phyloP scores from a whole-genome alignment of 2,329 filamentous ascomycete species.

The Phialophora tarda region DNA sequence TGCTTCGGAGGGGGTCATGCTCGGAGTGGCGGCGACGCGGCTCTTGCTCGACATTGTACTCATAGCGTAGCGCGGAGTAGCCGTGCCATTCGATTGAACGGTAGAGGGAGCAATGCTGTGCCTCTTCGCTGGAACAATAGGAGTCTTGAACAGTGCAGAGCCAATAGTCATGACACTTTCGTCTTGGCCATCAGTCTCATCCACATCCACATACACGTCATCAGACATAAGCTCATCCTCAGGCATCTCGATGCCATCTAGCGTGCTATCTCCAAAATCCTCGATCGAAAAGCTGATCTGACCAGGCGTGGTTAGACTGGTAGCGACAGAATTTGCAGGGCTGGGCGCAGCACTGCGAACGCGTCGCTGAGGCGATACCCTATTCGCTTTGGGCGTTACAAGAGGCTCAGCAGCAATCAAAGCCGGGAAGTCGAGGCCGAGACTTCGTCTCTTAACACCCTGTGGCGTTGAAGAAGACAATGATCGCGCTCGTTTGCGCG shows the following conservation, averaged over 20 bases:
- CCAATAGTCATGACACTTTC: conserved; percentile 33
- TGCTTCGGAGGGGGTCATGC: conserved; percentile 20
- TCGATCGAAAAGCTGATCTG: conserved; percentile 37
- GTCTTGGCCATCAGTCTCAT: conserved; percentile 17
- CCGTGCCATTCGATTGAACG: conserved; percentile 10
- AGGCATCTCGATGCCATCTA: conserved; percentile 37
- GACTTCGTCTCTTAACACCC: conserved; percentile 29
- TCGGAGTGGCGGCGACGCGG: conserved; percentile 11
- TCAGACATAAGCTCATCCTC: conserved; percentile 34
- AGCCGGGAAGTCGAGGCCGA: conserved; percentile 10
- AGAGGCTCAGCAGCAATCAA: conserved; percentile 3
- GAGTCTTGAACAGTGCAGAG: conserved; percentile 33
- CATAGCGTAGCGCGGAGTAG: conserved; percentile 30
- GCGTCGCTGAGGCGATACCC: conserved; percentile 30
- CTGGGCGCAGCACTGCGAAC: conserved; percentile 36
- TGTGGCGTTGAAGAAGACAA: conserved; percentile 52
- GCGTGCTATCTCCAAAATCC: conserved; percentile 38
- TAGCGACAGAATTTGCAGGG: conserved; percentile 33
- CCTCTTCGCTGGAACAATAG: conserved; percentile 19
- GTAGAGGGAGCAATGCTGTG: conserved; percentile 21
- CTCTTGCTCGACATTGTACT: conserved; percentile 32
- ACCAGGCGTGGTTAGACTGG: conserved; percentile 32
- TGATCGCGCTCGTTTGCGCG: conserved; percentile 58
- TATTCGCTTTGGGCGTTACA: conserved; percentile 19
- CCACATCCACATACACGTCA: conserved; percentile 16